Percentiles rank a stretch among this genome's conserved stretches.
These are phyloP conservation scores for Chlamydomonas sp. DNA, from an alignment of 139 green algal genomes.

Conservation along the genomic window DNA sequence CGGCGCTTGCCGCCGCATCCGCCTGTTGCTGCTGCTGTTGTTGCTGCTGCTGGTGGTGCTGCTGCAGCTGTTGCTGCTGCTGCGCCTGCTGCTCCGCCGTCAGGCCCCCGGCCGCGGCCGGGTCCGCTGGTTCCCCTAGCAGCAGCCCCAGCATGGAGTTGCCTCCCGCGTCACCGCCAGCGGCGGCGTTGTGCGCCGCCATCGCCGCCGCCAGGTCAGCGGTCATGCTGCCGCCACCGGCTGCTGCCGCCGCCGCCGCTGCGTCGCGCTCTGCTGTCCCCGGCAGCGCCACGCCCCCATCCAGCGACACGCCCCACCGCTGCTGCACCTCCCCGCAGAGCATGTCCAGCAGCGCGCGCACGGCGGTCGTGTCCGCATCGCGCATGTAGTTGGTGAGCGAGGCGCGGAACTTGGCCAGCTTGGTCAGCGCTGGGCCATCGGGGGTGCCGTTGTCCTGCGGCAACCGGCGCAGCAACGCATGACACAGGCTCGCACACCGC, in stretches of 20 bases:
- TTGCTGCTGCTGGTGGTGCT: too few species aligned
- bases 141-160: slow-evolving; percentile 17
- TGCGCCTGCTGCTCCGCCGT: too few species aligned
- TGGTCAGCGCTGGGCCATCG: slow-evolving; percentile 1
- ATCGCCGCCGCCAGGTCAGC: neutral
- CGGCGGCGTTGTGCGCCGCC: neutral
- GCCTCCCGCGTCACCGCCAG: neutral
- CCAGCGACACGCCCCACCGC: slow-evolving; percentile 15
- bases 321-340: slow-evolving; percentile 11
- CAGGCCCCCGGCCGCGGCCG: too few species aligned
- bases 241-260: neutral
- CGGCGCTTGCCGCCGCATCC: too few species aligned
- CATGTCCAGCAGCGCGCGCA: neutral
- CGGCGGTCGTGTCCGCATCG: slow-evolving; percentile 11
- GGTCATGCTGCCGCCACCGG: too few species aligned
- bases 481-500: too few species aligned
- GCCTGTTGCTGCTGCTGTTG: too few species aligned
- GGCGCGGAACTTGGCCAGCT: slow-evolving; percentile 24
- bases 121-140: neutral
- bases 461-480: neutral
- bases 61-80: too few species aligned
- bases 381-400: slow-evolving; percentile 17
- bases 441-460: slow-evolving; percentile 7
- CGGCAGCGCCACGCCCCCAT: neutral
- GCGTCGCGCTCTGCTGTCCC: too few species aligned